Evolutionary conservation across 495 filamentous ascomycete species (phyloP).

Genomic region (Poronia punctata): DNA sequence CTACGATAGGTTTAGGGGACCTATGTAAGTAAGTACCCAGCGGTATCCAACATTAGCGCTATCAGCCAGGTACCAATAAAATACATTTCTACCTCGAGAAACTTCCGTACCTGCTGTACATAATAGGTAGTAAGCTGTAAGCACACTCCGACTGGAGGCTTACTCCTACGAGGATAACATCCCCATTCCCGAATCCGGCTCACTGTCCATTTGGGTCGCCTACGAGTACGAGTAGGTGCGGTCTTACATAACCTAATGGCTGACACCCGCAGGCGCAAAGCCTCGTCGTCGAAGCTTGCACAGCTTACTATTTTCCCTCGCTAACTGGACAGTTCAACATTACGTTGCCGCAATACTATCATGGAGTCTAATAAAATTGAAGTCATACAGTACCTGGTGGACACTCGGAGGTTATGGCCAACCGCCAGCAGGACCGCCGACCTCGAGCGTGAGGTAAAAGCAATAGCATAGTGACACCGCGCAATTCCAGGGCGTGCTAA

Average conservation of each 20-base stretch:
- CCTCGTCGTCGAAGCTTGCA: background rate
- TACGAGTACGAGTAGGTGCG: no score
- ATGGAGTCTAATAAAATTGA: constrained; percentile 20
- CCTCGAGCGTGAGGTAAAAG: constrained; percentile 33
- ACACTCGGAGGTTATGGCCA: constrained; percentile 40
- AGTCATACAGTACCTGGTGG: constrained; percentile 40
- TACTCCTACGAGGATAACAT: no score
- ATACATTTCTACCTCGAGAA: no score
- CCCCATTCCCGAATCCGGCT: no score
- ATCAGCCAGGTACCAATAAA: no score
- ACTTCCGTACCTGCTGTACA: no score
- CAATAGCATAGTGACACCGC: background rate
- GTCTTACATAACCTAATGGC: background rate
- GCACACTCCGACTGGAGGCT: no score
- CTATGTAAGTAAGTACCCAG: no score
- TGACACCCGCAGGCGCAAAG: background rate
- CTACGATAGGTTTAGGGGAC: no score
- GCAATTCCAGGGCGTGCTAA: background rate
- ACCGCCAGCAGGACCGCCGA: constrained; percentile 31
- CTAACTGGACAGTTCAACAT: background rate
- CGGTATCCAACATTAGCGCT: no score
- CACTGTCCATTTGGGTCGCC: no score
- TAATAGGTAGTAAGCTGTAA: no score
- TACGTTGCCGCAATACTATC: constrained; percentile 1
- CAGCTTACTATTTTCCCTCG: background rate